Base-by-base conservation (phyloP, 73 alveolate genomes). In the Tetrahymena malaccensis region DNA sequence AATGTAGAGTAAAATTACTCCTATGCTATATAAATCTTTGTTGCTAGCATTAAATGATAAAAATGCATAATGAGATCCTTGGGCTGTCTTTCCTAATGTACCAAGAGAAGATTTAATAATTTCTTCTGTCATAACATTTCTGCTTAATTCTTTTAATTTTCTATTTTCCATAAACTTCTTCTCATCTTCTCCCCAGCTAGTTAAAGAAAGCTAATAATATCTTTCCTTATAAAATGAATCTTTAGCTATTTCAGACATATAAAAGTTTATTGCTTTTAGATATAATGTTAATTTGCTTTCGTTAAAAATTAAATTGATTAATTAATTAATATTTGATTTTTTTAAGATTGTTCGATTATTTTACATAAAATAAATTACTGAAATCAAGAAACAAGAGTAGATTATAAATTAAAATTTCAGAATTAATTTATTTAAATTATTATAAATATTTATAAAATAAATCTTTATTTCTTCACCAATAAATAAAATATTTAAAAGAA, bases 51-150 rank as follows among this genome's bases (percentile, higher is more conserved):
- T 95, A 93, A 95, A 95, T 31, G 95, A 37, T 93, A 95, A 89
- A 95, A 84, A 95, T 37, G 97, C 97, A 85, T 95, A 95, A 95
- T 95, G 97, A 21, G 94, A 89, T 89, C 97, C 97, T 50, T 85
- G 95, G 34, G 97, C 97, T 85, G 97, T 95, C 94, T 95, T 95
- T 56, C 97, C 94, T 55, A 70, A 95, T 89, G 97, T 95, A 5
- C 84, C 84, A 22, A 95, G 94, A 34, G 97, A 89, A 33, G 93
- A 85, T 57, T 95, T 95, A 17, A 95, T 19, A 11, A 95, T 40
- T 3, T 95, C 97, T 27, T 95, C 97, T 19, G 97, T 44, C 44
- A 95, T 95, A 25, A 89, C 94, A 56, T 33, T 40, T 35, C 94
- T 85, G 6, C 55, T 93, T 31, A 43, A 85, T 95, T 95, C 94